Percentiles rank a stretch among this genome's conserved stretches.
Evolutionary conservation across 768 basidiomycete species (phyloP).

Genomic region (Lactifluus volemus): DNA sequence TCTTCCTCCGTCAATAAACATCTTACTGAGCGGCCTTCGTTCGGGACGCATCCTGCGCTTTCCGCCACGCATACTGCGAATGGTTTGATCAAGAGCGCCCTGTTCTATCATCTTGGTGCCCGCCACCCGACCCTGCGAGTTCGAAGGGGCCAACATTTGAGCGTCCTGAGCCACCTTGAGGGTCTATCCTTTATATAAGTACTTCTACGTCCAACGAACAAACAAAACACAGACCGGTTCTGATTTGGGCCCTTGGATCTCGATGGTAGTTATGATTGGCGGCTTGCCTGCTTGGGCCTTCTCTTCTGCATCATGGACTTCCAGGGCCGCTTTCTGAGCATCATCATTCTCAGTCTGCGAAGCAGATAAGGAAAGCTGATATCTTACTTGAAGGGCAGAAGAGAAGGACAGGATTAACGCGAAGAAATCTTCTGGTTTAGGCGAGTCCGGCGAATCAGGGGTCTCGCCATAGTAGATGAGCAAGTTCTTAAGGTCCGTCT

Average conservation of each 20-base stretch:
- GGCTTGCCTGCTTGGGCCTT: neutral
- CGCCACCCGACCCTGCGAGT: slow-evolving; percentile 35
- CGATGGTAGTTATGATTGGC: slow-evolving; percentile 11
- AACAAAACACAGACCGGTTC: slow-evolving; percentile 10
- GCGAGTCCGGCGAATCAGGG: slow-evolving; percentile 50
- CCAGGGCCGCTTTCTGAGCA: slow-evolving; percentile 59
- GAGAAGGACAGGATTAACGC: slow-evolving; percentile 66
- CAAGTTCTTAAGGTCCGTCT: slow-evolving; percentile 50
- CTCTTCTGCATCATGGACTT: slow-evolving; percentile 45
- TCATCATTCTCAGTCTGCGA: neutral
- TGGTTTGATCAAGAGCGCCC: slow-evolving; percentile 78
- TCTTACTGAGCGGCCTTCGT: slow-evolving; percentile 61
- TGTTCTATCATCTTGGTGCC: slow-evolving; percentile 53
- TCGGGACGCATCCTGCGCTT: slow-evolving; percentile 41
- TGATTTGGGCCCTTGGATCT: slow-evolving; percentile 6
- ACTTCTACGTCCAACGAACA: neutral
- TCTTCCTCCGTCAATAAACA: slow-evolving; percentile 60
- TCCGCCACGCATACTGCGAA: slow-evolving; percentile 70
- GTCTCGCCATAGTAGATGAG: slow-evolving; percentile 73
- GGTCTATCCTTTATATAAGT: slow-evolving; percentile 29
- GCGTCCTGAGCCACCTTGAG: slow-evolving; percentile 30
- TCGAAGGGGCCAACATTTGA: slow-evolving; percentile 25
- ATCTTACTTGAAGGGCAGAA: slow-evolving; percentile 52
- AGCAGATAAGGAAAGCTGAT: slow-evolving; percentile 10
- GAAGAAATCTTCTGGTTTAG: slow-evolving; percentile 81